phyloP scores from a whole-genome alignment of 148 eudicot species.

The Amaranthus cruentus region DNA sequence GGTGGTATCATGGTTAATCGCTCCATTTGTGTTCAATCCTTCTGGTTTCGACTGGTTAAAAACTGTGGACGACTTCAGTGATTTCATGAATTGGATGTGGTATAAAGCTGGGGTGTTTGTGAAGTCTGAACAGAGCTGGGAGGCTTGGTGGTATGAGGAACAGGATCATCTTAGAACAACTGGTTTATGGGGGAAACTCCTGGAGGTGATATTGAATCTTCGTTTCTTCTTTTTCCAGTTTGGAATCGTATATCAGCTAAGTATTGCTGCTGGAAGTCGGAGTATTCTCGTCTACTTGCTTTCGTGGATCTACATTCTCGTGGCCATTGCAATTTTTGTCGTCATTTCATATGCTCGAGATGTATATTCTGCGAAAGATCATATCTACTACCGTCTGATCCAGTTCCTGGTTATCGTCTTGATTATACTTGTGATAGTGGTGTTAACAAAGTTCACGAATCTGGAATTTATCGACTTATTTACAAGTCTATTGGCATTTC shows the following conservation, averaged over 20 bases:
- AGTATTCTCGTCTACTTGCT: constrained; percentile 73
- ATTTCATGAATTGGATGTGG: constrained; percentile 95
- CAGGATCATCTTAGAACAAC: constrained; percentile 89
- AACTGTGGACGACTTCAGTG: constrained; percentile 83
- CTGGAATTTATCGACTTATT: constrained; percentile 58
- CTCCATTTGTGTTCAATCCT: constrained; percentile 86
- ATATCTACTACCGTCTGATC: constrained; percentile 80
- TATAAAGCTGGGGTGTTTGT: constrained; percentile 75
- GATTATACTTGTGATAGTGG: constrained; percentile 46
- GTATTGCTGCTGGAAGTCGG: constrained; percentile 63
- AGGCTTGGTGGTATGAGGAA: constrained; percentile 92
- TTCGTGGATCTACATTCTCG: constrained; percentile 79
- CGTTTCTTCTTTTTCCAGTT: constrained; percentile 96
- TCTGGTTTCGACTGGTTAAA: constrained; percentile 95
- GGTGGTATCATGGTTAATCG: constrained; percentile 79
- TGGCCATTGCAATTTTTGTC: constrained; percentile 47
- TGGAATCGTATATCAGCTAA: constrained; percentile 79
- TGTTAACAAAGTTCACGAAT: constrained; percentile 55
- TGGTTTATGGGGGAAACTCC: constrained; percentile 77
- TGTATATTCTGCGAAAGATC: constrained; percentile 69
- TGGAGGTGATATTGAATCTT: constrained; percentile 69
- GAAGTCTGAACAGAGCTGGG: constrained; percentile 87
- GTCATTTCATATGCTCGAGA: constrained; percentile 59
- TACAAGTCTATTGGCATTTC: constrained; percentile 71
- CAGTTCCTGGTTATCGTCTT: constrained; percentile 70